Percentiles rank a stretch among this genome's conserved stretches.
phyloP scores from a whole-genome alignment of 352 stramenopile species.

The Salisapilia sapeloensis region DNA sequence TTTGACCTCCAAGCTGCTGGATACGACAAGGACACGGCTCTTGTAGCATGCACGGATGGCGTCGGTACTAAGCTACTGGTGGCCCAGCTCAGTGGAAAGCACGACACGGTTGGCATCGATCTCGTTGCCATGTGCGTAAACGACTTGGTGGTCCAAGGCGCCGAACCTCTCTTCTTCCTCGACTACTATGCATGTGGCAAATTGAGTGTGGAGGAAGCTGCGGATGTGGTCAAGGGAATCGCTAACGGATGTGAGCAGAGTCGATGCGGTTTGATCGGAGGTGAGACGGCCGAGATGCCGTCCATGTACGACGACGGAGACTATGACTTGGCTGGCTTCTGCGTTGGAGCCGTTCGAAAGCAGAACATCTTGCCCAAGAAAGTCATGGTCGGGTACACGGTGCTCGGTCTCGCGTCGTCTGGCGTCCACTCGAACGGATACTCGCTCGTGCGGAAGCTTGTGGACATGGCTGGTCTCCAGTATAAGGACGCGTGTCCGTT shows the following conservation, averaged over 20 bases:
- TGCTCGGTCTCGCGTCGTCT: constrained; percentile 91
- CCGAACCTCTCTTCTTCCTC: constrained; percentile 98
- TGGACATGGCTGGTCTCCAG: constrained; percentile 79
- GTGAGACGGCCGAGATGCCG: constrained; percentile 97
- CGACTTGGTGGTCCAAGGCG: constrained; percentile 97
- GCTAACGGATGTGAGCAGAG: constrained; percentile 93
- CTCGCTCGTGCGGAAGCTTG: constrained; percentile 94
- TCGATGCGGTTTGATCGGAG: constrained; percentile 91
- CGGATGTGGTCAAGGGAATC: constrained; percentile 93
- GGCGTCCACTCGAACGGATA: constrained; percentile 98
- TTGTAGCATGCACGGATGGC: constrained; percentile 96
- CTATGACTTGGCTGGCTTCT: constrained; percentile 98
- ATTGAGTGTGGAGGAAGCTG: constrained; percentile 89
- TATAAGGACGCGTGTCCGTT: constrained; percentile 73
- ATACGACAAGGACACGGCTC: constrained; percentile 93
- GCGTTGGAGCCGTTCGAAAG: constrained; percentile 90
- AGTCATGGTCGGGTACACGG: constrained; percentile 77
- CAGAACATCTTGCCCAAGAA: constrained; percentile 75
- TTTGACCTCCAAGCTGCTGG: constrained; percentile 95
- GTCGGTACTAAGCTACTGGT: constrained; percentile 97
- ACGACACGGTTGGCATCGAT: constrained; percentile 95
- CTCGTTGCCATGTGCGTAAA: constrained; percentile 99
- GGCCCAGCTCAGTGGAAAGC: constrained; percentile 77
- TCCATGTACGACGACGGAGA: constrained; percentile 97
- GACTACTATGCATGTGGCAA: constrained; percentile 99